phyloP scores from a whole-genome alignment of 1,284 basidiomycete genomes.

The Puccinia coronata region DNA sequence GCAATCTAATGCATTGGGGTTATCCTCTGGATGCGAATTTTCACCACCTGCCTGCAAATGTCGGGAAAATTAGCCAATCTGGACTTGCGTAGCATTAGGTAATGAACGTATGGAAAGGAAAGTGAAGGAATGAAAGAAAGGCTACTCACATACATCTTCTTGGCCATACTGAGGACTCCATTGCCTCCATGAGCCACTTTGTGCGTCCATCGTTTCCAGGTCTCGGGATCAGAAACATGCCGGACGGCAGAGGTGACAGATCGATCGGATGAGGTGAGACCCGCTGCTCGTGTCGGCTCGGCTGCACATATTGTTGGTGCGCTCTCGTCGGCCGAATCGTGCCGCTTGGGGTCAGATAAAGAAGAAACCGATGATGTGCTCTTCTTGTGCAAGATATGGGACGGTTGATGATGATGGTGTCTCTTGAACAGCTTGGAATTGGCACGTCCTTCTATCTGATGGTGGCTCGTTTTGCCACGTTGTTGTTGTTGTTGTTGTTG shows the following conservation, averaged over 20 bases:
- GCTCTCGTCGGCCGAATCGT: background rate
- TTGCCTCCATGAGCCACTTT: conserved; percentile 11
- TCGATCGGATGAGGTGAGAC: background rate
- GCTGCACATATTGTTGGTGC: background rate
- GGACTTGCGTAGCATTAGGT: background rate
- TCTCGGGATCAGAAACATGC: background rate
- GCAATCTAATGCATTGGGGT: background rate
- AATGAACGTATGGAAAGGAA: no score
- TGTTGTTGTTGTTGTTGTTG: no score
- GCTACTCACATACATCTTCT: conserved; percentile 11
- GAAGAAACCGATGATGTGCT: conserved; percentile 10
- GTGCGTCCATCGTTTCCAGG: background rate
- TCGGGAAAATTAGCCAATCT: background rate
- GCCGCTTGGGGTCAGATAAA: background rate
- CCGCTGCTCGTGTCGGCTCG: background rate
- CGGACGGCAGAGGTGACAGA: background rate
- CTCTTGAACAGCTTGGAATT: no score
- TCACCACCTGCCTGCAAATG: background rate
- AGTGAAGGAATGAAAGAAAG: no score
- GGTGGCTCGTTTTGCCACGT: no score
- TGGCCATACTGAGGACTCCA: conserved; percentile 4
- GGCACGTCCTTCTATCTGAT: no score
- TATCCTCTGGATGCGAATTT: background rate
- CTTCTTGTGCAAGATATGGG: background rate
- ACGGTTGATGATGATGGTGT: background rate